Evolutionary conservation across 192 early-diverging fungal genomes (phyloP).

Genomic region (Podila clonocystis): DNA sequence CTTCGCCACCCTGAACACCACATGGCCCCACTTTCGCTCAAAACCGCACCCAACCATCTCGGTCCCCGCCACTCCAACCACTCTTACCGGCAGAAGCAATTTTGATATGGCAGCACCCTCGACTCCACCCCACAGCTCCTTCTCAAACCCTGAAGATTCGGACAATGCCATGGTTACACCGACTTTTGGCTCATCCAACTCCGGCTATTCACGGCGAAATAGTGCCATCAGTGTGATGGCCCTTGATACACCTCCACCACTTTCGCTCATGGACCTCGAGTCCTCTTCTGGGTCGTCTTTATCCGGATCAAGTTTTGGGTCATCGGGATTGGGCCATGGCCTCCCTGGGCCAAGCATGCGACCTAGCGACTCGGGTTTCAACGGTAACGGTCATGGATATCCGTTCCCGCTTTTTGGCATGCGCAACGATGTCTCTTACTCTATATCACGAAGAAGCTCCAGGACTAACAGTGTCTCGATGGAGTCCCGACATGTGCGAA

Average conservation of each 20-base stretch:
- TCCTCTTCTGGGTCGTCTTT: conserved; percentile 16
- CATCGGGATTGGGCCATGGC: conserved; percentile 1
- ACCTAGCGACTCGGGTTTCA: not conserved
- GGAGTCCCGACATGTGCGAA: conserved; percentile 40
- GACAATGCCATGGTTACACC: conserved; percentile 50
- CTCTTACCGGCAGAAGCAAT: conserved; percentile 2
- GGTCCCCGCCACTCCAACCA: conserved; percentile 23
- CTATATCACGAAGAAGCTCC: conserved; percentile 32
- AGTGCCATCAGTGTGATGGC: conserved; percentile 46
- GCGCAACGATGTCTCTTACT: conserved; percentile 10
- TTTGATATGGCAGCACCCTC: conserved; percentile 44
- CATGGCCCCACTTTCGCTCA: conserved; percentile 45
- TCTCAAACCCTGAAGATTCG: conserved; percentile 38
- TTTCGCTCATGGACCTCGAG: conserved; percentile 45
- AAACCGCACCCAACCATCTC: conserved; percentile 48
- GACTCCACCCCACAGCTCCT: conserved; percentile 40
- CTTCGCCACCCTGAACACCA: conserved; percentile 27
- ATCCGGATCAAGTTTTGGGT: conserved; percentile 32
- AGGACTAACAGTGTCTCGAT: conserved; percentile 45
- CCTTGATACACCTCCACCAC: conserved; percentile 44
- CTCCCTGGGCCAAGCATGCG: conserved; percentile 2
- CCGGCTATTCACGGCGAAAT: conserved; percentile 29
- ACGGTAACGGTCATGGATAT: conserved; percentile 12
- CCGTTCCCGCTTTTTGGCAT: conserved; percentile 38
- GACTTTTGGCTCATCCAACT: conserved; percentile 35